A percentile compares a stretch with the other conserved stretches of the same genome.
Conservation (phyloP, 2,329 filamentous ascomycete species). For the Raffaelea albimanens region DNA sequence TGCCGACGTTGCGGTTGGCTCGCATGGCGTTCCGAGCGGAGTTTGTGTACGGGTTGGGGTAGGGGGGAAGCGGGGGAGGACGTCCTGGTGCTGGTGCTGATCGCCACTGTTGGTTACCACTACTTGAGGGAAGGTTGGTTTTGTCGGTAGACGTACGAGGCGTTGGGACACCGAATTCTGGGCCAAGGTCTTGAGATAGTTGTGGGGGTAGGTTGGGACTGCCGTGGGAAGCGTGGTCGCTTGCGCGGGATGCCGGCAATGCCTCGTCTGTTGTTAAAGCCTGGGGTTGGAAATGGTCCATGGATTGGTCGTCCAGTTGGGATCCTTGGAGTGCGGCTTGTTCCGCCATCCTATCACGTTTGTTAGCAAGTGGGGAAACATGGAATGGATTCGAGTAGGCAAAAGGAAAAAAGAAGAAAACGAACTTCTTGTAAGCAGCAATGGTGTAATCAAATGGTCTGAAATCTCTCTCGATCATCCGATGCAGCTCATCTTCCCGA, state of each 20-base stretch:
- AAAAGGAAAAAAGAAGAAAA: neutral
- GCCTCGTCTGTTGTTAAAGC: constrained; percentile 44
- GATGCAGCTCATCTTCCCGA: constrained; percentile 84
- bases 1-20: constrained; percentile 14
- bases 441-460: constrained; percentile 91
- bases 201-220: neutral
- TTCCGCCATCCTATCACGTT: constrained; percentile 15
- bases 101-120: constrained; percentile 12
- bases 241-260: constrained; percentile 26
- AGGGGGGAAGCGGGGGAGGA: constrained; percentile 32
- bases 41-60: constrained; percentile 35
- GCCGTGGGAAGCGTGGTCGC: constrained; percentile 9
- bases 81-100: constrained; percentile 18
- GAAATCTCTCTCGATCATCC: constrained; percentile 89
- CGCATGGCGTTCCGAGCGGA: constrained; percentile 10
- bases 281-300: constrained; percentile 22
- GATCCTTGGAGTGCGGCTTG: constrained; percentile 15
- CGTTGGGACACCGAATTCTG: neutral
- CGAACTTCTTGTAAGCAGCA: constrained; percentile 66
- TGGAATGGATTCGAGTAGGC: neutral
- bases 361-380: too few relatives aligned
- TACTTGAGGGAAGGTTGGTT: constrained; percentile 17
- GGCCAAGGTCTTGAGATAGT: too few relatives aligned
- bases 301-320: constrained; percentile 1
- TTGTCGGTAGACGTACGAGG: constrained; percentile 11